A percentile compares a stretch with the other conserved stretches of the same genome.
phyloP scores from a whole-genome alignment of 768 basidiomycete species.

The Lentinus brumalis region DNA sequence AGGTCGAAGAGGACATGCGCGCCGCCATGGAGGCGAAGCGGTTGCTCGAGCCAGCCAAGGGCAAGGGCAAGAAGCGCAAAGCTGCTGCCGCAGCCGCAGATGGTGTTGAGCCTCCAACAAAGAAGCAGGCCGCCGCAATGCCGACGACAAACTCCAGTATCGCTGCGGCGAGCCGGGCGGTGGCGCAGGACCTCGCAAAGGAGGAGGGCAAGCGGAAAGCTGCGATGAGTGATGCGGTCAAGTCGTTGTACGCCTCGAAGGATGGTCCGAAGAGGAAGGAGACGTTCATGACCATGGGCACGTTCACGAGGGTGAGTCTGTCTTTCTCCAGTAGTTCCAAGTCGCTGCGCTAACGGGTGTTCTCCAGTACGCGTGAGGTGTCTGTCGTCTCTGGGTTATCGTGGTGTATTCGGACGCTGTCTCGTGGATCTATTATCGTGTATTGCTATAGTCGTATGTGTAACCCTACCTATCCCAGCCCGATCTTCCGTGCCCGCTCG shows the following conservation, averaged over 20 bases:
- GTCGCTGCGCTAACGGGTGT: not conserved
- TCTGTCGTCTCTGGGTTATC: not conserved
- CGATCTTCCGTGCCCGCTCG: too few species aligned
- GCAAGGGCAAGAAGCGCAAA: slow-evolving; percentile 53
- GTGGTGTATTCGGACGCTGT: slow-evolving; percentile 8
- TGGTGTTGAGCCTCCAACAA: slow-evolving; percentile 40
- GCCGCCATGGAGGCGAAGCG: slow-evolving; percentile 58
- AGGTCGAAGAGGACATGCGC: slow-evolving; percentile 64
- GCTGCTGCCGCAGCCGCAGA: slow-evolving; percentile 29
- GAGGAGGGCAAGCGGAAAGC: slow-evolving; percentile 86
- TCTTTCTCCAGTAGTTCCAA: not conserved
- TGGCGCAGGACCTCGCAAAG: slow-evolving; percentile 68
- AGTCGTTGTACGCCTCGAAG: slow-evolving; percentile 71
- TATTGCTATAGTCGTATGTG: slow-evolving; percentile 7
- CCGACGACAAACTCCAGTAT: slow-evolving; percentile 56
- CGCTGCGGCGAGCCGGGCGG: slow-evolving; percentile 61
- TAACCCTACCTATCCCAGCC: too few species aligned
- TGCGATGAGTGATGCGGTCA: slow-evolving; percentile 84
- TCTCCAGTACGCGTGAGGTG: slow-evolving; percentile 18
- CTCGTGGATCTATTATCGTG: slow-evolving; percentile 14
- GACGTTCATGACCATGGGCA: slow-evolving; percentile 91
- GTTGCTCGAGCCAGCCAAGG: slow-evolving; percentile 56
- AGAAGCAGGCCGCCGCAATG: slow-evolving; percentile 43
- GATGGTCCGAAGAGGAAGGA: slow-evolving; percentile 65
- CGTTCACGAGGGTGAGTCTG: slow-evolving; percentile 81